These are phyloP conservation scores for Pilaira anomala DNA, from an alignment of 192 early-diverging fungal species.

Conservation along the genomic window DNA sequence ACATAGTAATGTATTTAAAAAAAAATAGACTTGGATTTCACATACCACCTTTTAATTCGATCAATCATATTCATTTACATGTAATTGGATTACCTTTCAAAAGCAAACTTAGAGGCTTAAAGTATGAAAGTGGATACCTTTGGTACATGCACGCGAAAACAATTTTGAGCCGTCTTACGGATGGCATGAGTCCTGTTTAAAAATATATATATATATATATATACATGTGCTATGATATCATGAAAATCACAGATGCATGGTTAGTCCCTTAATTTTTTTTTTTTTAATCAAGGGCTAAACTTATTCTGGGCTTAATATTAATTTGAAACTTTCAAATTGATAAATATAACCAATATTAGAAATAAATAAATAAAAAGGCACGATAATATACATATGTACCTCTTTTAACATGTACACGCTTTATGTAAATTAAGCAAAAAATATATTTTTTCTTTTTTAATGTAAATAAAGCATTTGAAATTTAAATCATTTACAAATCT, in stretches of 20 bases:
- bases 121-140: conserved; percentile 12
- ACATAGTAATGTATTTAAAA: background rate
- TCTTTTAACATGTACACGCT: too few species aligned
- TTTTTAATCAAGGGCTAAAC: background rate
- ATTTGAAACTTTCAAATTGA: too few species aligned
- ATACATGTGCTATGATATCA: conserved; percentile 1
- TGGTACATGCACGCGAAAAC: conserved; percentile 22
- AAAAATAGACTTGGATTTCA: conserved; percentile 61
- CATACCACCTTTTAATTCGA: conserved; percentile 64
- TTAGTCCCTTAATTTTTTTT: background rate
- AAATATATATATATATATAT: background rate
- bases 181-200: conserved; percentile 15
- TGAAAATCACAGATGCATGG: conserved; percentile 2
- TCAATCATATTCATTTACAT: conserved; percentile 72
- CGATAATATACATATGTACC: too few species aligned
- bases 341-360: too few species aligned
- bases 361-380: too few species aligned
- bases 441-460: too few species aligned
- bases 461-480: too few species aligned
- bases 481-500: too few species aligned
- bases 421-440: too few species aligned
- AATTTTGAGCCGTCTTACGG: conserved; percentile 11
- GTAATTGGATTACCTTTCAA: conserved; percentile 56
- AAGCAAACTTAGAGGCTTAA: conserved; percentile 12
- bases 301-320: too few species aligned